Conservation (phyloP, 441 rosid genomes). For the Rhodomyrtus psidioides region DNA sequence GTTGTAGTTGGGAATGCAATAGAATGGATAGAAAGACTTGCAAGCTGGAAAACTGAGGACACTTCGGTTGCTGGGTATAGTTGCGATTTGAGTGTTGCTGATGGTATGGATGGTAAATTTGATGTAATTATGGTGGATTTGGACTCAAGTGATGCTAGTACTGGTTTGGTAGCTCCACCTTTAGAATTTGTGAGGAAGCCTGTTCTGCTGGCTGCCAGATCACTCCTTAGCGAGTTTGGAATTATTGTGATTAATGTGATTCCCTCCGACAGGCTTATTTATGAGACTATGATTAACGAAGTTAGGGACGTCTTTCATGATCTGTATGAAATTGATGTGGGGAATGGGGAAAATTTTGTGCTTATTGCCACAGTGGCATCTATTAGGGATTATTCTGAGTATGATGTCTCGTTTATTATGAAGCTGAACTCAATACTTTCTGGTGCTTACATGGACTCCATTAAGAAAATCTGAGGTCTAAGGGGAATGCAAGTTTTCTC, state of each 20-base stretch:
- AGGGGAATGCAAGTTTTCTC: not conserved
- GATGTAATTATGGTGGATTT: constrained; percentile 84
- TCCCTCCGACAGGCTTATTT: constrained; percentile 36
- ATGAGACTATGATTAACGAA: constrained; percentile 23
- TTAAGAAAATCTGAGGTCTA: constrained; percentile 31
- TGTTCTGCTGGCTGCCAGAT: constrained; percentile 44
- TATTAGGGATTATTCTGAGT: not conserved
- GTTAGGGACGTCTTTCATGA: constrained; percentile 41
- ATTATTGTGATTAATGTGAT: constrained; percentile 58
- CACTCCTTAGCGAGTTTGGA: constrained; percentile 43
- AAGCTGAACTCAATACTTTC: constrained; percentile 22
- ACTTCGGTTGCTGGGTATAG: not conserved
- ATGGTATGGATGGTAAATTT: constrained; percentile 22
- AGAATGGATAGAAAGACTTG: constrained; percentile 33
- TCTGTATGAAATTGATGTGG: constrained; percentile 67
- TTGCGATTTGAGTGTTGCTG: not conserved
- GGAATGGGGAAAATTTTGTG: constrained; percentile 60
- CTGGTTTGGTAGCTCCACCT: constrained; percentile 71
- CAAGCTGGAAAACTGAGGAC: constrained; percentile 1
- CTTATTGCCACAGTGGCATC: constrained; percentile 35
- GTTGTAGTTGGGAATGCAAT: constrained; percentile 51
- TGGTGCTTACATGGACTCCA: constrained; percentile 40
- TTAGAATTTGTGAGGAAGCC: constrained; percentile 38
- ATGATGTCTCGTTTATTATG: constrained; percentile 16
- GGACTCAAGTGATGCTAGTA: constrained; percentile 47